A percentile compares a stretch with the other conserved stretches of the same genome.
phyloP scores from a whole-genome alignment of 1,284 basidiomycete species.

The Agaricales sp. region DNA sequence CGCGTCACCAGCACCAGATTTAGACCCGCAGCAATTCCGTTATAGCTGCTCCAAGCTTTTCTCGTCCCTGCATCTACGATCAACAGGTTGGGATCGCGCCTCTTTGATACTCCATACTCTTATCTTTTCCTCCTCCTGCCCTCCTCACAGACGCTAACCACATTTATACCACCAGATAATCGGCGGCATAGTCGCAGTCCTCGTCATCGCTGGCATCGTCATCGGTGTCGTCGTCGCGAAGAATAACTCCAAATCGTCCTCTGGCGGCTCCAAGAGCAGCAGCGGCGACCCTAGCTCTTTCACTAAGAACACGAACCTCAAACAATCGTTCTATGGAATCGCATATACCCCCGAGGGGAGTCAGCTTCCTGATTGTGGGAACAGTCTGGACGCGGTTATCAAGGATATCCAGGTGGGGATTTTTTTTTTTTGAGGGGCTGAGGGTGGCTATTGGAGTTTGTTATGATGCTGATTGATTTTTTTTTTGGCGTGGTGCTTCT shows the following conservation, averaged over 20 bases:
- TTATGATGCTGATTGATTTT: background rate
- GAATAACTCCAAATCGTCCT: slow-evolving; percentile 14
- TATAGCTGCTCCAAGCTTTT: no score
- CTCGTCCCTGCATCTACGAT: no score
- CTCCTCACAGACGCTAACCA: background rate
- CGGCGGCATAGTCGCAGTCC: slow-evolving; percentile 18
- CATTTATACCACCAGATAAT: slow-evolving; percentile 23
- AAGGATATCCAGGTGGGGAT: slow-evolving; percentile 27
- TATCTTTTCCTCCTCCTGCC: slow-evolving; percentile 7
- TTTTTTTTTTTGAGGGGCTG: slow-evolving; percentile 23
- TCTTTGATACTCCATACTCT: slow-evolving; percentile 1
- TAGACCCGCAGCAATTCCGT: no score
- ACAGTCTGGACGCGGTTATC: slow-evolving; percentile 23
- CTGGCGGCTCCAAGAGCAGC: slow-evolving; percentile 16
- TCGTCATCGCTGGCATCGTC: slow-evolving; percentile 18
- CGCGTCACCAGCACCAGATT: no score
- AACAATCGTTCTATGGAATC: slow-evolving; percentile 40
- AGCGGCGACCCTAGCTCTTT: slow-evolving; percentile 35
- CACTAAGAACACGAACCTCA: slow-evolving; percentile 37
- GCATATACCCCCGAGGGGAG: slow-evolving; percentile 55
- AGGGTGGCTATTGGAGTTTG: slow-evolving; percentile 24
- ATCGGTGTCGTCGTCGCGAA: slow-evolving; percentile 16
- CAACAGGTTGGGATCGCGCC: no score
- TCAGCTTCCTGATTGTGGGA: slow-evolving; percentile 36
- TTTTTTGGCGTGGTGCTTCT: background rate